Base-by-base conservation (phyloP, 805 yeast genomes). In the Wickerhamiella siamensis region DNA sequence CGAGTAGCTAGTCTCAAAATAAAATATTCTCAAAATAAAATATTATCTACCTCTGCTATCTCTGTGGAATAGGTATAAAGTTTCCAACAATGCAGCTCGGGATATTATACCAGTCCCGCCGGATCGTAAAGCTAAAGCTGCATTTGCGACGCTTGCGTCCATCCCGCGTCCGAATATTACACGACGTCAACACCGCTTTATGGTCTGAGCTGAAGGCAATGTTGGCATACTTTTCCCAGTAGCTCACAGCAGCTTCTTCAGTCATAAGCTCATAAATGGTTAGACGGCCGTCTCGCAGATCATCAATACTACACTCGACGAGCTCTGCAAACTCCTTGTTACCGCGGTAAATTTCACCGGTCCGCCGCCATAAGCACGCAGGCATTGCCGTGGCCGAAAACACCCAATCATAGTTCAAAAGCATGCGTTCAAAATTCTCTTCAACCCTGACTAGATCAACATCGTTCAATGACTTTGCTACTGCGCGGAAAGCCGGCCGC, bases 301-400 rank as follows among this genome's bases (percentile, higher is more conserved):
- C 95, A 56, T 87, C 96, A 1, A 88, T 83, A 22, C 76, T 72
- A 19, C 83, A 94, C 17, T 86, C 94, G 2, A 88, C 95, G 42
- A 88, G 61, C 1, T 87, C 80, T 0, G 96, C 97, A 71, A 88
- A 88, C 58, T 88, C 97, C 57, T 87, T 86, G 60, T 88, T 88
- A 0, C 95, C 97, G 46, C 96, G 63, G 53, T 83, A 88, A 3
- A 88, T 88, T 51, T 88, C 97, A 2, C 97, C 97, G 0, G 97
- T 87, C 52, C 97, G 77, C 57, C 97, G 67, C 96, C 97, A 88
- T 22, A 88, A 67, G 62, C 97, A 88, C 1, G 96, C 95, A 1
- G 97, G 97, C 46, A 88, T 84, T 5, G 96, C 95, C 95, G 88
- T 86, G 3, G 94, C 80, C 0, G 96, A 86, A 63, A 88, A 88